These are phyloP conservation scores for Blastobotrys peoriensis DNA, from an alignment of 805 yeast genomes.

Conservation along the genomic window DNA sequence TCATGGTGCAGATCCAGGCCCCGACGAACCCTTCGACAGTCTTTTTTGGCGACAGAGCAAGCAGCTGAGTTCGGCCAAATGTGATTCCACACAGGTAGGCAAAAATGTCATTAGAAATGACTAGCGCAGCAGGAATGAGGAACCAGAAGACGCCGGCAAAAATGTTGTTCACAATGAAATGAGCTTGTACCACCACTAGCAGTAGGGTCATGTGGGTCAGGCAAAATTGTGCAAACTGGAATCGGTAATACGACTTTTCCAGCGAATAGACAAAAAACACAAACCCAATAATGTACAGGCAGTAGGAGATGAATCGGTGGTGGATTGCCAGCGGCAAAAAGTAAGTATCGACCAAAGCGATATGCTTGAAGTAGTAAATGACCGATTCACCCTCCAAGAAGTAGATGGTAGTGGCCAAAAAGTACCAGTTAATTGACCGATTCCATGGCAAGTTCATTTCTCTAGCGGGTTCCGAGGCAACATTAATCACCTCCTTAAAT, in stretches of 20 bases:
- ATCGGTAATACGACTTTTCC: constrained; percentile 80
- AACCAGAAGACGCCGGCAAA: constrained; percentile 93
- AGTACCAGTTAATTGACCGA: constrained; percentile 86
- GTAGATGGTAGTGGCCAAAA: constrained; percentile 78
- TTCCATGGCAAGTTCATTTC: constrained; percentile 80
- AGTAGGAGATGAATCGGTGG: constrained; percentile 79
- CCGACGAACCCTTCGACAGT: constrained; percentile 97
- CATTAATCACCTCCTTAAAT: constrained; percentile 82
- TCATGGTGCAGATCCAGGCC: constrained; percentile 91
- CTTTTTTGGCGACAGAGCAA: constrained; percentile 92
- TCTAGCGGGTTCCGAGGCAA: constrained; percentile 77
- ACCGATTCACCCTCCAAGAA: constrained; percentile 84
- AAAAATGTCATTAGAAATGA: constrained; percentile 89
- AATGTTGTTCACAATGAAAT: constrained; percentile 83
- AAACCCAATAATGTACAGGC: constrained; percentile 79
- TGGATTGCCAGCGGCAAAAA: constrained; percentile 60
- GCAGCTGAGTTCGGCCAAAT: constrained; percentile 87
- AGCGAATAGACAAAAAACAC: constrained; percentile 84
- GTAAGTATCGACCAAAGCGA: constrained; percentile 45
- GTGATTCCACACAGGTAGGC: constrained; percentile 97
- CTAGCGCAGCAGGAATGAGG: constrained; percentile 83
- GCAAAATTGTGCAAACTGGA: constrained; percentile 91
- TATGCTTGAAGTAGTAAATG: constrained; percentile 56
- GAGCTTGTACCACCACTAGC: constrained; percentile 89
- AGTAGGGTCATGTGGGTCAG: constrained; percentile 90